A percentile compares a stretch with the other conserved stretches of the same genome.
These are phyloP conservation scores for Dillenia turbinata DNA, from an alignment of 164 flowering plant species.

Conservation along the genomic window DNA sequence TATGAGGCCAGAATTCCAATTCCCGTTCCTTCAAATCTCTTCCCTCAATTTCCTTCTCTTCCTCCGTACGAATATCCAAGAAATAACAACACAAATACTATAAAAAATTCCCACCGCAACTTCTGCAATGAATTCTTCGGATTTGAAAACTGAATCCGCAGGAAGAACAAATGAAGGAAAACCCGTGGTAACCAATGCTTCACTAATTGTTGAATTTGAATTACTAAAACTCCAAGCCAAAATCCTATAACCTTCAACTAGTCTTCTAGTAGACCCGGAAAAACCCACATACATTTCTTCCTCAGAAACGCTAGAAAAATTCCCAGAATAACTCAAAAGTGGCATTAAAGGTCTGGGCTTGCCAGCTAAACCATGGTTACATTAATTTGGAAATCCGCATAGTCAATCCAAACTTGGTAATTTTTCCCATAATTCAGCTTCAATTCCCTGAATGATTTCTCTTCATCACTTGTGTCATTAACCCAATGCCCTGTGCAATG, in stretches of 20 bases:
- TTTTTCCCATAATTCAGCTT: constrained; percentile 49
- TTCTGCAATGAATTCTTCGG: constrained; percentile 41
- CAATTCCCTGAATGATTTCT: constrained; percentile 25
- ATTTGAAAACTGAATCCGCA: constrained; percentile 13
- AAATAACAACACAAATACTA: constrained; percentile 8
- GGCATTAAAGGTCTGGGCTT: constrained; percentile 30
- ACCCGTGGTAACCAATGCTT: constrained; percentile 33
- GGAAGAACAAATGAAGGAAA: constrained; percentile 53
- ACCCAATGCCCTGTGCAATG: constrained; percentile 36
- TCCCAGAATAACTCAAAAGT: constrained; percentile 26
- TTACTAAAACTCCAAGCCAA: constrained; percentile 69
- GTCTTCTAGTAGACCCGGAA: constrained; percentile 41
- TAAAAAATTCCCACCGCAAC: constrained; percentile 23
- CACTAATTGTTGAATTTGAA: constrained; percentile 28
- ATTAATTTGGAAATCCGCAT: constrained; percentile 29
- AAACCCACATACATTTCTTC: constrained; percentile 77
- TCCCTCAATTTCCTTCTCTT: constrained; percentile 18
- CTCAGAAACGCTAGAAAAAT: constrained; percentile 44
- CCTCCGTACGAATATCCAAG: constrained; percentile 20
- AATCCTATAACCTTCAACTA: constrained; percentile 48
- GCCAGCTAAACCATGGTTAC: constrained; percentile 59
- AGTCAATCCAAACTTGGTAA: constrained; percentile 73
- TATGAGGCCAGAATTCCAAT: constrained; percentile 72
- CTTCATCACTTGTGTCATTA: constrained; percentile 6
- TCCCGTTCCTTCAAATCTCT: constrained; percentile 69